Evolutionary conservation across 192 early-diverging fungal genomes (phyloP).

Genomic region (Backusella tarrabulga): DNA sequence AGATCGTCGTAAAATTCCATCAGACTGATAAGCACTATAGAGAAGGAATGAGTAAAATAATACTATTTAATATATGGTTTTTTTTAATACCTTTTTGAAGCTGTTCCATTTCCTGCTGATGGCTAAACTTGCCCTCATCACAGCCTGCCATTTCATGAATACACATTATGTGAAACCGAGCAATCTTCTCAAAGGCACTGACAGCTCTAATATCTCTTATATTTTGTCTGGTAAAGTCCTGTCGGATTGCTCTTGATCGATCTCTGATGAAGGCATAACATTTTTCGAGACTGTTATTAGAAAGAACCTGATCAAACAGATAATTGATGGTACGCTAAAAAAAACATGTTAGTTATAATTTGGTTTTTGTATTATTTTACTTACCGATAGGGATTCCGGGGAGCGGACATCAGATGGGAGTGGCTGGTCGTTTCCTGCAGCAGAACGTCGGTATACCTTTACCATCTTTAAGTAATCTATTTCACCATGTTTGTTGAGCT

Average conservation of each 20-base stretch:
- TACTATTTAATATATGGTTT: no score
- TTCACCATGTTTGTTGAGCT: slow-evolving; percentile 46
- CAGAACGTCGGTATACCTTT: slow-evolving; percentile 82
- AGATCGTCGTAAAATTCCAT: no score
- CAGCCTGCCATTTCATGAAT: slow-evolving; percentile 60
- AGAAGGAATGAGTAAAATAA: no score
- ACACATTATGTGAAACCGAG: slow-evolving; percentile 84
- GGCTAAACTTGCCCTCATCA: slow-evolving; percentile 57
- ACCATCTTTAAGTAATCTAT: slow-evolving; percentile 67
- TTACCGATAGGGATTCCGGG: slow-evolving; percentile 64
- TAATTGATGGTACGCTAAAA: slow-evolving; percentile 60
- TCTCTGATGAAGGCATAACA: slow-evolving; percentile 86
- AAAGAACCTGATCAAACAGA: slow-evolving; percentile 55
- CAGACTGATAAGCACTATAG: no score
- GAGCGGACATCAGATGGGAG: slow-evolving; percentile 90
- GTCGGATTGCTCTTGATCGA: slow-evolving; percentile 79
- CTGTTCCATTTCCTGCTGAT: slow-evolving; percentile 87
- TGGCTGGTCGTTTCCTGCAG: slow-evolving; percentile 82
- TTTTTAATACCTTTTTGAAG: no score
- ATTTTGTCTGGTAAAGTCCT: slow-evolving; percentile 89
- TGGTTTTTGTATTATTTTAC: not conserved
- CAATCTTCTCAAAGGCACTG: slow-evolving; percentile 75
- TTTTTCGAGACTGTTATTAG: slow-evolving; percentile 52
- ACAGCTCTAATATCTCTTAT: slow-evolving; percentile 68
- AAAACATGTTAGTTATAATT: not conserved